These are phyloP conservation scores for Lophiostoma macrostomum DNA, from an alignment of 495 filamentous ascomycete species.

Conservation along the genomic window DNA sequence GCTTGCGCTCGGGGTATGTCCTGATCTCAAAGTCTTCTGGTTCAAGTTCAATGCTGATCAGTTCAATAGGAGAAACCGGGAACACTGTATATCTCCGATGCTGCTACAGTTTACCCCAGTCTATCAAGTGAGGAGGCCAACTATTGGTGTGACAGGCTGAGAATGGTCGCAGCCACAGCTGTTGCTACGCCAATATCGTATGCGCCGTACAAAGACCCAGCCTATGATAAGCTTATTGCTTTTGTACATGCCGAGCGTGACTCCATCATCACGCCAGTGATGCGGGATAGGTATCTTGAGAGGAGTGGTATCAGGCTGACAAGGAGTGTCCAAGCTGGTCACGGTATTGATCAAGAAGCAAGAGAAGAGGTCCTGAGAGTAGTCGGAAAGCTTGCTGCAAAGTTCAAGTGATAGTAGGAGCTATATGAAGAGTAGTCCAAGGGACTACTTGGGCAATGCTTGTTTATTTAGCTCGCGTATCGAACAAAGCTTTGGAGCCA, in stretches of 20 bases:
- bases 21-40: background rate
- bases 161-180: background rate
- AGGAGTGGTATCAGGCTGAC: slow-evolving; percentile 3
- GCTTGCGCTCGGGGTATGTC: background rate
- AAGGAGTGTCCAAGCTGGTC: background rate
- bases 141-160: background rate
- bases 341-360: background rate
- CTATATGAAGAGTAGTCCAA: too few species aligned
- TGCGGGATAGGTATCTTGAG: background rate
- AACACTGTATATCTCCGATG: background rate
- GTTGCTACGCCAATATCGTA: background rate
- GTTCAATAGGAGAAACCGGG: background rate
- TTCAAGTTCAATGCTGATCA: background rate
- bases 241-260: background rate
- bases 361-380: background rate
- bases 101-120: background rate
- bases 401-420: too few species aligned
- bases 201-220: background rate
- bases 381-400: background rate
- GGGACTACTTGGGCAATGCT: too few species aligned
- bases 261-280: background rate
- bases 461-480: too few species aligned
- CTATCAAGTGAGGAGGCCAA: background rate
- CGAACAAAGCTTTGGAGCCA: too few species aligned
- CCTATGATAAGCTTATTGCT: background rate